These are phyloP conservation scores for Haematococcus sp. DNA, from an alignment of 139 green algal species.

Conservation along the genomic window DNA sequence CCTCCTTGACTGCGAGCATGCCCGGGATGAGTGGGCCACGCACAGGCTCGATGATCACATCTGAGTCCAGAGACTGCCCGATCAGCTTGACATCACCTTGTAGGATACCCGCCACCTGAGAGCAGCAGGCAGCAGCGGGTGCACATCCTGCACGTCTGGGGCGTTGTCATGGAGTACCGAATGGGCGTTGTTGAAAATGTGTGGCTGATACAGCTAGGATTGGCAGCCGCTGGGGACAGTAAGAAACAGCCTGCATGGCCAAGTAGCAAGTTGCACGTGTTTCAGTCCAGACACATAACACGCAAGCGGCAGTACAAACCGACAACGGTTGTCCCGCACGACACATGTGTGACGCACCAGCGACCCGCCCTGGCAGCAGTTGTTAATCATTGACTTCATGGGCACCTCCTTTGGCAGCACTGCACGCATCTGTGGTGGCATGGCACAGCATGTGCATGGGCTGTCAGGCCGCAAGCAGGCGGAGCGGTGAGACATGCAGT, in stretches of 20 bases:
- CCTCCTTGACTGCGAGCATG: constrained; percentile 87
- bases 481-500: too few relatives aligned
- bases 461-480: too few relatives aligned
- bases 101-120: constrained; percentile 77
- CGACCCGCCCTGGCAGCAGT: constrained; percentile 80
- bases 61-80: constrained; percentile 78
- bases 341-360: constrained; percentile 53
- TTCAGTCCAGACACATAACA: too few relatives aligned
- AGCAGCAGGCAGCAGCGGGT: not conserved
- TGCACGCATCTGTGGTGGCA: constrained; percentile 86
- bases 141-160: too few relatives aligned
- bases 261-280: too few relatives aligned
- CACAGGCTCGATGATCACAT: constrained; percentile 93
- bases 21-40: constrained; percentile 90
- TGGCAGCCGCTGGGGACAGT: too few relatives aligned
- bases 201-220: too few relatives aligned
- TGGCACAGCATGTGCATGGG: constrained; percentile 5
- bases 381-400: constrained; percentile 86
- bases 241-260: too few relatives aligned
- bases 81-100: constrained; percentile 71
- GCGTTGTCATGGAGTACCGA: too few relatives aligned
- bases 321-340: constrained; percentile 27
- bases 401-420: constrained; percentile 85
- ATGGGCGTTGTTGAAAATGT: too few relatives aligned
- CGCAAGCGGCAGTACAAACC: not conserved